Evolutionary conservation across 2,329 filamentous ascomycete genomes (phyloP).

Genomic region (Penicillium sp.): DNA sequence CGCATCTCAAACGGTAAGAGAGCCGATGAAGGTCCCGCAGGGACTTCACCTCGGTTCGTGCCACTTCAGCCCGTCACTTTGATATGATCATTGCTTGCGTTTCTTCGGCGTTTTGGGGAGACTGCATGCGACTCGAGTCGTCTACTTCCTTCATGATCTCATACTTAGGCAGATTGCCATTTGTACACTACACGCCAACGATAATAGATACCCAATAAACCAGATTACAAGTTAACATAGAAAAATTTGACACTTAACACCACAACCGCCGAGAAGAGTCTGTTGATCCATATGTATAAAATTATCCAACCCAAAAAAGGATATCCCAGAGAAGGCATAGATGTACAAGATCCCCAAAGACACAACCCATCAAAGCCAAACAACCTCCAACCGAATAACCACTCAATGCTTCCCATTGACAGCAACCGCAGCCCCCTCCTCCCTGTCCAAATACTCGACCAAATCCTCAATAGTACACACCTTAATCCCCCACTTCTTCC

Average conservation of each 20-base stretch:
- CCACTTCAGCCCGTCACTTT: not conserved
- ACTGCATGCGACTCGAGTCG: not conserved
- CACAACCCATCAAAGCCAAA: constrained; percentile 6
- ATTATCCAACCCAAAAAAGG: constrained; percentile 9
- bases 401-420: constrained; percentile 38
- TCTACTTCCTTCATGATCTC: not conserved
- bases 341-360: constrained; percentile 14
- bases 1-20: constrained; percentile 43
- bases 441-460: constrained; percentile 72
- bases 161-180: constrained; percentile 1
- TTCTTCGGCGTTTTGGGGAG: constrained; percentile 20
- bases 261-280: not conserved
- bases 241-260: not conserved
- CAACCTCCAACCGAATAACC: not conserved
- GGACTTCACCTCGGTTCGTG: not conserved
- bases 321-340: constrained; percentile 12
- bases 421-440: constrained; percentile 51
- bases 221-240: not conserved
- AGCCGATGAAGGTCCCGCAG: not conserved
- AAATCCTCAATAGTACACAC: constrained; percentile 95
- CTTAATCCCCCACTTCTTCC: constrained; percentile 79
- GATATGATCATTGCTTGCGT: constrained; percentile 16
- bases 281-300: constrained; percentile 11
- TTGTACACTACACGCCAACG: constrained; percentile 17
- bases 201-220: constrained; percentile 23